A percentile compares a stretch with the other conserved stretches of the same genome.
These are phyloP conservation scores for Stagonosporopsis rhizophila DNA, from an alignment of 2,329 filamentous ascomycete genomes.

Conservation along the genomic window DNA sequence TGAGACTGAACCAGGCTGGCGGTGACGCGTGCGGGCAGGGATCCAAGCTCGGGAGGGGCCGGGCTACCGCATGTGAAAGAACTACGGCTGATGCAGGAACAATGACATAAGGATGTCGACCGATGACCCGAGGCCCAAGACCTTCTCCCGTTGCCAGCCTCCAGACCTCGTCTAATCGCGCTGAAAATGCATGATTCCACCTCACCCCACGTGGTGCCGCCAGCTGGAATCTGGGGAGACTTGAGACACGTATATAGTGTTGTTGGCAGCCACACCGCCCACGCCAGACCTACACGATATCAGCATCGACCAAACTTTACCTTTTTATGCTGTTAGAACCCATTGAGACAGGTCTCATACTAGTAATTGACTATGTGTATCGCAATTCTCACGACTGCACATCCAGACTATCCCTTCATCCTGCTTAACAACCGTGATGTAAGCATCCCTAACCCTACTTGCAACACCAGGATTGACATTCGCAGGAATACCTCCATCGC, in stretches of 20 bases:
- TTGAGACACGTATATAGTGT: conserved; percentile 41
- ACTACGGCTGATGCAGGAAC: neutral
- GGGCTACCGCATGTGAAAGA: conserved; percentile 21
- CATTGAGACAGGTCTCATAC: neutral
- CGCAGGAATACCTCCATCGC: conserved; percentile 66
- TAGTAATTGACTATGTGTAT: conserved; percentile 52
- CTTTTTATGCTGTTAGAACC: neutral
- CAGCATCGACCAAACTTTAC: neutral
- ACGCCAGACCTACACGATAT: conserved; percentile 2
- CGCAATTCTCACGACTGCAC: conserved; percentile 56
- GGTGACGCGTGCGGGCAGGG: conserved; percentile 28
- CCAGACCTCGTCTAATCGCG: conserved; percentile 15
- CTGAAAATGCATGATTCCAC: conserved; percentile 36
- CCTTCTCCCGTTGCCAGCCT: conserved; percentile 17
- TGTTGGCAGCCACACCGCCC: conserved; percentile 39
- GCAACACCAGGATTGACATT: conserved; percentile 15
- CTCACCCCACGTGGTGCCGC: conserved; percentile 36
- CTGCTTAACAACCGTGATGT: conserved; percentile 60
- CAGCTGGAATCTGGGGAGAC: conserved; percentile 20
- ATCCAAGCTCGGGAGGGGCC: conserved; percentile 15
- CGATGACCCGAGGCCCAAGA: conserved; percentile 9
- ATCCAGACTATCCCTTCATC: conserved; percentile 59
- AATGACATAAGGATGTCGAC: conserved; percentile 13
- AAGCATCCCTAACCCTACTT: conserved; percentile 14
- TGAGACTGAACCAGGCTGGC: conserved; percentile 14